Evolutionary conservation across 1,284 basidiomycete species (phyloP).

Genomic region (Sphaerobolus stellatus): DNA sequence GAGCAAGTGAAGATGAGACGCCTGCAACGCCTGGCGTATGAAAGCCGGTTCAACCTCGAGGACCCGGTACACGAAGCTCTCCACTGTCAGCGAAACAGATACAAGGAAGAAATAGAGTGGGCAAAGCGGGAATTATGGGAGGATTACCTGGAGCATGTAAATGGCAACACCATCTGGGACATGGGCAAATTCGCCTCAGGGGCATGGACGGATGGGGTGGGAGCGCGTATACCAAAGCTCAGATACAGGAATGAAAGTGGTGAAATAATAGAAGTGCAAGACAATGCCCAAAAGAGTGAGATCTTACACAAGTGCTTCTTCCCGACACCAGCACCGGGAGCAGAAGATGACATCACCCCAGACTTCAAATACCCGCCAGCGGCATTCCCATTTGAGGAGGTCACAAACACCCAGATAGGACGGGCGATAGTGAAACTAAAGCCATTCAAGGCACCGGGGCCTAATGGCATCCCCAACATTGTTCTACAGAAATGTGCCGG

Average conservation of each 20-base stretch:
- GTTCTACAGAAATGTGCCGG: slow-evolving; percentile 29
- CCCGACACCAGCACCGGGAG: slow-evolving; percentile 18
- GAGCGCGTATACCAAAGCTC: slow-evolving; percentile 32
- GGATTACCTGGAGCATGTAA: slow-evolving; percentile 32
- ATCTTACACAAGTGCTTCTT: slow-evolving; percentile 34
- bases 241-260: slow-evolving; percentile 6
- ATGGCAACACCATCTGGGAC: slow-evolving; percentile 30
- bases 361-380: slow-evolving; percentile 18
- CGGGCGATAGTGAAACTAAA: slow-evolving; percentile 15
- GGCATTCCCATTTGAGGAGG: slow-evolving; percentile 14
- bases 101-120: slow-evolving; percentile 27
- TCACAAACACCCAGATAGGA: slow-evolving; percentile 25
- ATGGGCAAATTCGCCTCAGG: slow-evolving; percentile 31
- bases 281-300: slow-evolving; percentile 30
- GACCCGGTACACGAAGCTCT: slow-evolving; percentile 27
- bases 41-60: slow-evolving; percentile 2
- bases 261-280: not conserved
- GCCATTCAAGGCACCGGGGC: slow-evolving; percentile 38
- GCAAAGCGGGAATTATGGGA: slow-evolving; percentile 37
- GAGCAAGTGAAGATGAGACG: not conserved
- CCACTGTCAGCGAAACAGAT: slow-evolving; percentile 22
- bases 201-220: slow-evolving; percentile 30
- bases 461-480: slow-evolving; percentile 36
- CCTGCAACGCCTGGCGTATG: not conserved
- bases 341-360: slow-evolving; percentile 3